Conservation (phyloP, 2,329 filamentous ascomycete species). For the Claviceps sp. region DNA sequence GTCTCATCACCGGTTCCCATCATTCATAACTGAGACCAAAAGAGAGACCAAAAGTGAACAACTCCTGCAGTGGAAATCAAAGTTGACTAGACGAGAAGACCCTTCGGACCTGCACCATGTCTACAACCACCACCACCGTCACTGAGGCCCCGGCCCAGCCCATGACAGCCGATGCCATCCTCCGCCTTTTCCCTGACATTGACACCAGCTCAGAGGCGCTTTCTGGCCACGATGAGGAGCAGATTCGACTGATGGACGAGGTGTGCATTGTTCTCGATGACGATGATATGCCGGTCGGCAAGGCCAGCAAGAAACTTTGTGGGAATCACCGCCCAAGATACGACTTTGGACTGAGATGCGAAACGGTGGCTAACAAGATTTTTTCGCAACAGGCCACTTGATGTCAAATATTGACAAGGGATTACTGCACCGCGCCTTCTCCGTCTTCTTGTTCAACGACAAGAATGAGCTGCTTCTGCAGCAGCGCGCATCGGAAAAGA, state of each 20-base stretch:
- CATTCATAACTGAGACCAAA: background rate
- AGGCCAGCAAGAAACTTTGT: constrained; percentile 97
- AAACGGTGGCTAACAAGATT: background rate
- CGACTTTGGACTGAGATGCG: background rate
- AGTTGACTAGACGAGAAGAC: background rate
- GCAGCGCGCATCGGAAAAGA: constrained; percentile 91
- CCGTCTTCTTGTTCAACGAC: constrained; percentile 92
- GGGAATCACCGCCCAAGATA: constrained; percentile 22
- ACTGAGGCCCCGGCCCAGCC: constrained; percentile 33
- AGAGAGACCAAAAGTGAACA: background rate
- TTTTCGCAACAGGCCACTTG: constrained; percentile 58
- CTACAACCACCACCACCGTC: constrained; percentile 27
- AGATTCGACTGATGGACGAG: constrained; percentile 97
- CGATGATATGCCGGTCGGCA: constrained; percentile 84
- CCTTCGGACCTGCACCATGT: constrained; percentile 10
- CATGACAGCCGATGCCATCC: constrained; percentile 76
- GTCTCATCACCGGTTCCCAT: background rate
- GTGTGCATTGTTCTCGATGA: constrained; percentile 95
- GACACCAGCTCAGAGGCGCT: constrained; percentile 60
- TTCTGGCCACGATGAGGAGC: constrained; percentile 89
- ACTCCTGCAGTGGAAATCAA: background rate
- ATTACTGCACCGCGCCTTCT: constrained; percentile 92
- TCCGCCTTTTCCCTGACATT: constrained; percentile 77
- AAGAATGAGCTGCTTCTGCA: constrained; percentile 87
- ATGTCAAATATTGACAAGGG: constrained; percentile 98